Conservation (phyloP, 495 filamentous ascomycete genomes). For the Aspergillus heteromorphus region DNA sequence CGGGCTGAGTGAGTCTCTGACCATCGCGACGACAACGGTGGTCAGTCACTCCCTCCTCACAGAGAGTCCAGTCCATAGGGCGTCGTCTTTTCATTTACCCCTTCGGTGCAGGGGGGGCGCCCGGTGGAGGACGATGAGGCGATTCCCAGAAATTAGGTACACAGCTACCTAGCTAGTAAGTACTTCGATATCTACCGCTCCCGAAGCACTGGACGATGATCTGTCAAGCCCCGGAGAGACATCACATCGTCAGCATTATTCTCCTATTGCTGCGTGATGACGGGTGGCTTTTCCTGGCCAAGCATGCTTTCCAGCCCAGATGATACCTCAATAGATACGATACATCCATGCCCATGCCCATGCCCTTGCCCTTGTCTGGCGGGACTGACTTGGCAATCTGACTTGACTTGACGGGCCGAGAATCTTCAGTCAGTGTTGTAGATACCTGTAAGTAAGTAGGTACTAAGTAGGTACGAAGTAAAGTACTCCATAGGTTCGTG, state of each 20-base stretch:
- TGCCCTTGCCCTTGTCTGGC: too few species aligned
- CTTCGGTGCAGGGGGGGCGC: background rate
- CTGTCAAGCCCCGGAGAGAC: constrained; percentile 14
- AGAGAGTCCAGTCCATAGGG: too few species aligned
- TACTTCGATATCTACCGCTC: background rate
- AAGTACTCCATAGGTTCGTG: background rate
- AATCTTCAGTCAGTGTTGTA: too few species aligned
- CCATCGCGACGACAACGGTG: background rate
- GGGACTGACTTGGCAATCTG: constrained; percentile 6
- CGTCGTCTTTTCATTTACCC: background rate
- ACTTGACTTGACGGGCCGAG: too few species aligned
- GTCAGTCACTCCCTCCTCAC: too few species aligned
- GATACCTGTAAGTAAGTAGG: too few species aligned
- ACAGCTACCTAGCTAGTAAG: too few species aligned
- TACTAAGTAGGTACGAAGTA: too few species aligned
- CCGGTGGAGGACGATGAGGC: background rate
- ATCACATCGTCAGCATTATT: constrained; percentile 17
- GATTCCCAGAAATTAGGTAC: background rate
- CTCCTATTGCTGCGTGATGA: constrained; percentile 18
- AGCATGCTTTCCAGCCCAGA: constrained; percentile 5
- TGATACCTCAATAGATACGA: too few species aligned
- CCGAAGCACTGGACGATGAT: constrained; percentile 8
- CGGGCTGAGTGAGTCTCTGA: background rate
- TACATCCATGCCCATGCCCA: too few species aligned
- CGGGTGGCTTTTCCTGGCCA: constrained; percentile 12